phyloP scores from a whole-genome alignment of 2,329 filamentous ascomycete genomes.

The Amauroascus verrucosus region DNA sequence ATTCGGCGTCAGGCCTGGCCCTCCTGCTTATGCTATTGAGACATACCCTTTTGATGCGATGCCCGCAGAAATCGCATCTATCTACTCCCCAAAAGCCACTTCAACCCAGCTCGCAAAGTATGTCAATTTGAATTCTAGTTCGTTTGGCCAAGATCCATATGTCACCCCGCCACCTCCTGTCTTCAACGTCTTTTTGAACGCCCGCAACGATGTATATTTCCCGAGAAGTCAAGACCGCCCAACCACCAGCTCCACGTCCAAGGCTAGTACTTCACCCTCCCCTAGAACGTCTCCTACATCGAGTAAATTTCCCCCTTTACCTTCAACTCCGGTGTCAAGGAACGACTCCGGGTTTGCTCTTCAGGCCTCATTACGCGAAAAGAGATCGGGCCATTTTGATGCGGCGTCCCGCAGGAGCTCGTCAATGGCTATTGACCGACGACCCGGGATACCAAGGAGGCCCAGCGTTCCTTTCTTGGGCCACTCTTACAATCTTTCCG shows the following conservation, averaged over 20 bases:
- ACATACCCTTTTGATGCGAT: constrained; percentile 86
- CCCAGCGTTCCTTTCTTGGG: constrained; percentile 65
- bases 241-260: constrained; percentile 54
- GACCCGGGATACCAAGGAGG: constrained; percentile 43
- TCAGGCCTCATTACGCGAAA: constrained; percentile 78
- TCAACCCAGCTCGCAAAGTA: constrained; percentile 71
- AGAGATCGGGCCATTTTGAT: constrained; percentile 87
- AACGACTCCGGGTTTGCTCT: constrained; percentile 87
- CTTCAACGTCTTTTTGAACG: constrained; percentile 83
- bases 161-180: constrained; percentile 52
- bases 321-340: constrained; percentile 68
- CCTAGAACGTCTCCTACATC: constrained; percentile 55
- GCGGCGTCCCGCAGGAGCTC: constrained; percentile 74
- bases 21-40: constrained; percentile 85
- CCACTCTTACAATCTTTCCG: constrained; percentile 42
- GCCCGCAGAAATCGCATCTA: constrained; percentile 69
- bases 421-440: constrained; percentile 74
- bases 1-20: constrained; percentile 76
- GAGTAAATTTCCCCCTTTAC: constrained; percentile 63
- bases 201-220: constrained; percentile 52
- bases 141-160: constrained; percentile 60
- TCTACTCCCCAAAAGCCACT: constrained; percentile 64
- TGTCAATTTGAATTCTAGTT: constrained; percentile 78
- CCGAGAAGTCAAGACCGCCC: constrained; percentile 56
- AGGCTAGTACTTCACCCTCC: constrained; percentile 46